Percentiles rank a stretch among this genome's conserved stretches.
These are phyloP conservation scores for Skeletonema menzelii DNA, from an alignment of 108 stramenopile species.

Conservation along the genomic window DNA sequence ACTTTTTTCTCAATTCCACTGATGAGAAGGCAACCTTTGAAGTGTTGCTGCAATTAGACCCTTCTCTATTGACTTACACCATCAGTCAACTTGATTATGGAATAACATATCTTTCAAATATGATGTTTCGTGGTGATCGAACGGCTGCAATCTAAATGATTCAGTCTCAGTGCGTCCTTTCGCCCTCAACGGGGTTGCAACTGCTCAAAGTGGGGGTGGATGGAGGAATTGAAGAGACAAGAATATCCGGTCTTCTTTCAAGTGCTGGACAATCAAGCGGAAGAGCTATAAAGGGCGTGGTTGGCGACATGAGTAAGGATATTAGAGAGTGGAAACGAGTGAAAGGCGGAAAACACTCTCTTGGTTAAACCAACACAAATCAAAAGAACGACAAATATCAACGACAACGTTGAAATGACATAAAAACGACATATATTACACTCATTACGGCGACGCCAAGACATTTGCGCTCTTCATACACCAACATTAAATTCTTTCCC, in stretches of 20 bases:
- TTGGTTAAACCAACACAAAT: not conserved
- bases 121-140: conserved; percentile 34
- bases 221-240: conserved; percentile 33
- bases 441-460: not conserved
- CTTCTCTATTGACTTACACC: conserved; percentile 34
- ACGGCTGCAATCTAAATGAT: conserved; percentile 21
- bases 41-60: conserved; percentile 22
- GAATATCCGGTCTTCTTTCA: conserved; percentile 19
- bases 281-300: conserved; percentile 21
- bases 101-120: conserved; percentile 29
- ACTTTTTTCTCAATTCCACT: conserved; percentile 17
- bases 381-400: not conserved
- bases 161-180: conserved; percentile 10
- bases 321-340: conserved; percentile 24
- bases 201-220: conserved; percentile 30
- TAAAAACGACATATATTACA: not conserved
- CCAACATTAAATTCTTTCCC: conserved; percentile 67
- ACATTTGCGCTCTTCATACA: conserved; percentile 43
- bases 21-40: not conserved
- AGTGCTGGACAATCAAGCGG: conserved; percentile 27
- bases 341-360: conserved; percentile 32
- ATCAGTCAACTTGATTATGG: conserved; percentile 28
- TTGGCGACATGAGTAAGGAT: conserved; percentile 21
- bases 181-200: conserved; percentile 18
- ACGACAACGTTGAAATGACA: too few species aligned